A percentile compares a stretch with the other conserved stretches of the same genome.
Conservation (phyloP, 352 stramenopile species). For the Nothophytophthora sp. region DNA sequence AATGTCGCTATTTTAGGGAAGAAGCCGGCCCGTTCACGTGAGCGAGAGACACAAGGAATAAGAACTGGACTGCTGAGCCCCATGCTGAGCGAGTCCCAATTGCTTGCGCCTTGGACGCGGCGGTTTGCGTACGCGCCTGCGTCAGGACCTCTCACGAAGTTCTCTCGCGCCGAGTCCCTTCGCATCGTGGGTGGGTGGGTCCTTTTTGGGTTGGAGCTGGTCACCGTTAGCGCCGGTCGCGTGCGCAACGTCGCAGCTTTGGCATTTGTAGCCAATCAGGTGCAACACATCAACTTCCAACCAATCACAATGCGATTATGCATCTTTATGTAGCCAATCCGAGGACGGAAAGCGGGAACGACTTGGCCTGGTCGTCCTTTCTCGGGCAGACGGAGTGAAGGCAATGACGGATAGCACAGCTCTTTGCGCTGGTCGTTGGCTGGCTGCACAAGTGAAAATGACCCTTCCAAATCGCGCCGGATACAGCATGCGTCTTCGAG, state of each 20-base stretch:
- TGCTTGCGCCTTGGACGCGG: too few species aligned
- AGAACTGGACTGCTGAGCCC: too few species aligned
- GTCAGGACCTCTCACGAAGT: constrained; percentile 24
- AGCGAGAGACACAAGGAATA: too few species aligned
- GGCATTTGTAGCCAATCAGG: constrained; percentile 8
- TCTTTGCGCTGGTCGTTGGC: neutral
- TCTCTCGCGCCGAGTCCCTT: constrained; percentile 6
- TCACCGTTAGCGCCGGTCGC: too few species aligned
- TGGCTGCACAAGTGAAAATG: constrained; percentile 44
- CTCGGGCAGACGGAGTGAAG: too few species aligned
- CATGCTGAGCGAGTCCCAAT: too few species aligned
- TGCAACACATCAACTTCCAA: neutral
- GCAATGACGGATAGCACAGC: neutral
- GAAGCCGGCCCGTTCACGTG: too few species aligned
- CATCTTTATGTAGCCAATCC: neutral
- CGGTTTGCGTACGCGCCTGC: neutral
- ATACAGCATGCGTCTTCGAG: constrained; percentile 28
- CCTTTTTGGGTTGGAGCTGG: too few species aligned
- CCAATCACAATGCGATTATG: neutral
- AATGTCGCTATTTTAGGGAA: constrained; percentile 1
- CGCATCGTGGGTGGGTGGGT: too few species aligned
- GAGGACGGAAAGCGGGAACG: too few species aligned
- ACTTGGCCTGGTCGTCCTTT: too few species aligned
- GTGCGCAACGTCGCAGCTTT: constrained; percentile 40
- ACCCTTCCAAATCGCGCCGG: constrained; percentile 51